Evolutionary conservation across 169 alveolate genomes (phyloP), one percentile per base, ranked within the genome.

Genomic region (Plasmodium adleri): DNA sequence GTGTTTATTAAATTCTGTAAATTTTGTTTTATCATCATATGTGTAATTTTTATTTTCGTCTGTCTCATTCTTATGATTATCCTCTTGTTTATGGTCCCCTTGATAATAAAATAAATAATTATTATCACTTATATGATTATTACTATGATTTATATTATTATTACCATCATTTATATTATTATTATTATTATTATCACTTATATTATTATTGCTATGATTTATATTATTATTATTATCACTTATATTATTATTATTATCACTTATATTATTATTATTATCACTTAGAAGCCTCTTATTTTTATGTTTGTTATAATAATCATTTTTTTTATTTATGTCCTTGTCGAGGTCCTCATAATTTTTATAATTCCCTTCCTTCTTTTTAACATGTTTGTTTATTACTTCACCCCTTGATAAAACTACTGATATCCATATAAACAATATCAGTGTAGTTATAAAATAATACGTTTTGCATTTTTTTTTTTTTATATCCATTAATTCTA

Each of bases 401-500:
- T 54, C 8, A 49, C 49, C 49, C 52, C 45, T 49, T 10, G 26
- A 49, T 20, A 39, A 45, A 10, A 49, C 47, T 17, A 17, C n/a
- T 13, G 3, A 66, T 22, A 76, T 47, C 1, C 62, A 17, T 8
- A 64, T n/a, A 22, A 58, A 26, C 17, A 24, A 28, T 58, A 64
- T 17, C n/a, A 76, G 75, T 9, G 63, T 26, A 20, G 45, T 20
- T 26, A 64, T 54, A 28, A 66, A 76, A 54, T 68, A 17, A 8
- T 43, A 32, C 43, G 43, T 17, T 28, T 39, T 76, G 78, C 74
- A 70, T 83, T 68, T 83, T 83, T 52, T 62, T n/a, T 68, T 45
- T 68, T 59, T 17, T 47, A 67, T 28, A 32, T 67, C 91, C 91
- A 83, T 83, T 3, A 83, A 83, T 70, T 12, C 85, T 32, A 43